These are phyloP conservation scores for Diaporthe ampelina DNA, from an alignment of 2,329 filamentous ascomycete genomes.

Conservation along the genomic window DNA sequence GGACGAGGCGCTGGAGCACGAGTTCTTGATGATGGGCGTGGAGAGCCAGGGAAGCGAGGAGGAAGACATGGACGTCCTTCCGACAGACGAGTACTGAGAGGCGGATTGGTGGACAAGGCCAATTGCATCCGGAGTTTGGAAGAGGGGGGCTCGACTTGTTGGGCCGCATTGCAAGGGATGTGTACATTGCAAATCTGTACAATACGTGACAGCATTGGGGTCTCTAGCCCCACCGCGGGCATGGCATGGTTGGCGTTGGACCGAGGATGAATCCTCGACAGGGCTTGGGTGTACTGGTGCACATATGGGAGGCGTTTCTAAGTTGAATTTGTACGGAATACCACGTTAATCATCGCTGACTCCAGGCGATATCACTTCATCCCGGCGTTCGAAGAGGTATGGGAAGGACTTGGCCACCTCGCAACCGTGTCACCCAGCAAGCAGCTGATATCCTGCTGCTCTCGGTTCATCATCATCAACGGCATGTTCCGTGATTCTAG, in stretches of 20 bases:
- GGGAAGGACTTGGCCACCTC: too few relatives aligned
- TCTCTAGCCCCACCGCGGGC: background rate
- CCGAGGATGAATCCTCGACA: background rate
- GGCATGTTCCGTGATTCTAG: too few relatives aligned
- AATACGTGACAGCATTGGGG: background rate
- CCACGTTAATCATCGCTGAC: background rate
- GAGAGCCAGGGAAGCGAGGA: conserved; percentile 58
- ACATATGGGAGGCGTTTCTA: conserved; percentile 6
- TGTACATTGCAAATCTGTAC: conserved; percentile 9
- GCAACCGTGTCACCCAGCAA: too few relatives aligned
- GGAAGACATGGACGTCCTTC: conserved; percentile 69
- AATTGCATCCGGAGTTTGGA: background rate
- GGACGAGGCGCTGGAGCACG: conserved; percentile 78
- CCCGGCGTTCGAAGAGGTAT: too few relatives aligned
- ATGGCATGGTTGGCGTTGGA: conserved; percentile 29
- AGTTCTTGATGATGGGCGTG: conserved; percentile 69
- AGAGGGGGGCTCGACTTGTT: too few relatives aligned
- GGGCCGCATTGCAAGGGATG: background rate
- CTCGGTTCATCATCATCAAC: too few relatives aligned
- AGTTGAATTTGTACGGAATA: background rate
- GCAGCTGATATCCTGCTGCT: background rate
- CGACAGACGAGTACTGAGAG: conserved; percentile 1
- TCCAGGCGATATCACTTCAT: background rate
- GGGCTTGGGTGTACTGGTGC: background rate
- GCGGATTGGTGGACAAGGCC: background rate